phyloP scores from a whole-genome alignment of 179 eudicot genomes.

The Spergularia azorica region DNA sequence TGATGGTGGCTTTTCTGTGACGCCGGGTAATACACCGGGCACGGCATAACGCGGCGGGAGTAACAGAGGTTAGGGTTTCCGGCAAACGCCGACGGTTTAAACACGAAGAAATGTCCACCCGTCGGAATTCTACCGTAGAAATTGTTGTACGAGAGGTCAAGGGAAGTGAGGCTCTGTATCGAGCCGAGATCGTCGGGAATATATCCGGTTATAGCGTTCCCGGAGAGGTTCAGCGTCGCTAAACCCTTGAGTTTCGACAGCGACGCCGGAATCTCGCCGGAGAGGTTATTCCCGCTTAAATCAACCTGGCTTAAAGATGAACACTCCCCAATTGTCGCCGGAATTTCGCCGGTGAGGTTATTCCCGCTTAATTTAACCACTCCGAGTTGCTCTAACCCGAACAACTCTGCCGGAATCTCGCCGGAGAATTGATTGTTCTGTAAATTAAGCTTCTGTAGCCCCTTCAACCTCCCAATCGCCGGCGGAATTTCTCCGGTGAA shows the following conservation, averaged over 20 bases:
- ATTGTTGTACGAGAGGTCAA: constrained; percentile 73
- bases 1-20: constrained; percentile 10
- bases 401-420: constrained; percentile 56
- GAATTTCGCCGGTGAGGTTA: constrained; percentile 55
- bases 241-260: constrained; percentile 40
- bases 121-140: constrained; percentile 58
- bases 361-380: constrained; percentile 51
- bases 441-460: constrained; percentile 38
- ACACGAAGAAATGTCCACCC: constrained; percentile 51
- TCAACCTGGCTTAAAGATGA: constrained; percentile 49
- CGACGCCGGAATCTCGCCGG: constrained; percentile 54
- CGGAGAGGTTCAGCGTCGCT: constrained; percentile 54
- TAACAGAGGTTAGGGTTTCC: constrained; percentile 79
- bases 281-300: constrained; percentile 59
- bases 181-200: constrained; percentile 56
- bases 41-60: constrained; percentile 29
- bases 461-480: constrained; percentile 40
- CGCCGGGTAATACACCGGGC: constrained; percentile 33
- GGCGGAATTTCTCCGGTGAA: constrained; percentile 59
- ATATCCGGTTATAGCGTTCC: constrained; percentile 54
- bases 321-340: constrained; percentile 41
- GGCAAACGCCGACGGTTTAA: constrained; percentile 46
- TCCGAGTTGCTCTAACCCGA: constrained; percentile 34
- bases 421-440: constrained; percentile 57
- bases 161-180: constrained; percentile 45